Evolutionary conservation across 164 flowering plant species (phyloP).

Genomic region (Magnolia kwangsiensis): DNA sequence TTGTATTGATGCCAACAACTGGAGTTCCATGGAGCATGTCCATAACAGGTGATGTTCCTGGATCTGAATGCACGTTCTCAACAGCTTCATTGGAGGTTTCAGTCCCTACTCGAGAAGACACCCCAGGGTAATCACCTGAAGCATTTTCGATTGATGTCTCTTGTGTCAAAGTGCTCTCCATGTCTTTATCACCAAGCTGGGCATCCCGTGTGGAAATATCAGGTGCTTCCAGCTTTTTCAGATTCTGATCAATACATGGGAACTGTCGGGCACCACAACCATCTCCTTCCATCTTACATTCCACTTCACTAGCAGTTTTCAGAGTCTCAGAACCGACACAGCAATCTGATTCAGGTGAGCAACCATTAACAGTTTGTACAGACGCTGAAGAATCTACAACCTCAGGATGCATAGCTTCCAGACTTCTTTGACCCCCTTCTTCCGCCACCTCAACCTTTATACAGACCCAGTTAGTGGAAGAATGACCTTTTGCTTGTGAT

Average conservation of each 20-base stretch:
- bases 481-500: constrained; percentile 22
- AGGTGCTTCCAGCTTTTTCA: constrained; percentile 10
- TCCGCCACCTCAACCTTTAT: constrained; percentile 53
- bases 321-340: constrained; percentile 14
- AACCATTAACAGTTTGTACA: constrained; percentile 10
- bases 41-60: constrained; percentile 85
- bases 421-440: constrained; percentile 15
- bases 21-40: constrained; percentile 63
- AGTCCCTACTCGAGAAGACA: constrained; percentile 20
- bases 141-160: constrained; percentile 28
- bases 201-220: constrained; percentile 26
- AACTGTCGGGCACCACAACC: constrained; percentile 13
- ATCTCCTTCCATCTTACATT: constrained; percentile 17
- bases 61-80: constrained; percentile 37
- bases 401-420: constrained; percentile 22
- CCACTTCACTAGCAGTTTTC: constrained; percentile 9
- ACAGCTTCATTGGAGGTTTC: constrained; percentile 24
- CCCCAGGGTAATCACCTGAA: constrained; percentile 17
- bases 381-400: constrained; percentile 24
- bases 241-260: constrained; percentile 7
- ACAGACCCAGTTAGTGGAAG: constrained; percentile 30
- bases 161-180: constrained; percentile 20
- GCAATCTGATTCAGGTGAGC: constrained; percentile 5
- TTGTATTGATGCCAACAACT: constrained; percentile 27
- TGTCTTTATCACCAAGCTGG: constrained; percentile 20